Conservation (phyloP, 441 rosid genomes). For the Jatropha multifida region DNA sequence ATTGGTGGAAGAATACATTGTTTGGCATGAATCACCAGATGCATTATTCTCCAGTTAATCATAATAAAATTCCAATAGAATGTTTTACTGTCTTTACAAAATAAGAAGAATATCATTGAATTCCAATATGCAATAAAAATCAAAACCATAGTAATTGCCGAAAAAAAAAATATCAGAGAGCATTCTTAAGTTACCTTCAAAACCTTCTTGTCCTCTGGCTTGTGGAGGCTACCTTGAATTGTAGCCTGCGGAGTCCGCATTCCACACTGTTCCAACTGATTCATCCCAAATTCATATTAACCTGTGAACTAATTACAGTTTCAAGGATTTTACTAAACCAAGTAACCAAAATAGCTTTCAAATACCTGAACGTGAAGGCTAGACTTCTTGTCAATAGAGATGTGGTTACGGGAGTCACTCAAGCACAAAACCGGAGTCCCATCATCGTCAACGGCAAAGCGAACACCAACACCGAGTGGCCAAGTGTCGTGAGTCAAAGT, state of each 20-base stretch:
- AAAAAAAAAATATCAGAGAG: background rate
- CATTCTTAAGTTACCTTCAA: slow-evolving; percentile 42
- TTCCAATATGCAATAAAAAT: background rate
- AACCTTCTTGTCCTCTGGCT: slow-evolving; percentile 49
- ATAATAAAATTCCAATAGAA: background rate
- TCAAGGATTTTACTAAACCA: background rate
- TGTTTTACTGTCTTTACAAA: background rate
- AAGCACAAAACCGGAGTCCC: slow-evolving; percentile 81
- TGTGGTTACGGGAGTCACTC: slow-evolving; percentile 31
- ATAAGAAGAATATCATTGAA: background rate
- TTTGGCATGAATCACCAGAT: no score
- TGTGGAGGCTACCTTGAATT: slow-evolving; percentile 70
- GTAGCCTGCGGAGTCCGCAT: slow-evolving; percentile 88
- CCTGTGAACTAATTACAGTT: background rate
- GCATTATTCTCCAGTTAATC: background rate
- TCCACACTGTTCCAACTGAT: slow-evolving; percentile 84
- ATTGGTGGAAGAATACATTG: background rate
- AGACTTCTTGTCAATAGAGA: slow-evolving; percentile 58
- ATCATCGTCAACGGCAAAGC: slow-evolving; percentile 74
- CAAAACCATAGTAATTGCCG: background rate
- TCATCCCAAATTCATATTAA: slow-evolving; percentile 19
- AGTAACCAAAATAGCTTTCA: background rate
- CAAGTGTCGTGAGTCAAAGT: slow-evolving; percentile 58
- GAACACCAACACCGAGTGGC: slow-evolving; percentile 83
- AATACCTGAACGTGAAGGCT: slow-evolving; percentile 91